A percentile compares a stretch with the other conserved stretches of the same genome.
phyloP scores from a whole-genome alignment of 805 yeast genomes.

The Candida lessepsii region DNA sequence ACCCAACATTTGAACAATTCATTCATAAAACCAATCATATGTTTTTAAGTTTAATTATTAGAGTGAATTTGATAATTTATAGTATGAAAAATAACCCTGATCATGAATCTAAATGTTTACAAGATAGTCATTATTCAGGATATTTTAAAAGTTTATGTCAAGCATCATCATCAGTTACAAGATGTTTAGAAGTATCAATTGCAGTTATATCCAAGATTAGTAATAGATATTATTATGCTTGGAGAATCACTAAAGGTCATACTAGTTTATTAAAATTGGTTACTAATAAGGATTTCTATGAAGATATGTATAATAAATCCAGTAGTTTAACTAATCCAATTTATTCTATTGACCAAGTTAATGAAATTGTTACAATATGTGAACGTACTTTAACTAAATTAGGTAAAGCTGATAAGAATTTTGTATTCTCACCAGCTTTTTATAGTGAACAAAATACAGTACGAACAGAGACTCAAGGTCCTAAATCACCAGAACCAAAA shows the following conservation, averaged over 20 bases:
- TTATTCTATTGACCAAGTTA: slow-evolving; percentile 22
- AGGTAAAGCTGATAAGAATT: slow-evolving; percentile 17
- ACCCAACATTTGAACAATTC: slow-evolving; percentile 32
- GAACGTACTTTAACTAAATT: slow-evolving; percentile 24
- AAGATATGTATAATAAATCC: slow-evolving; percentile 18
- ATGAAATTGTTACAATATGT: slow-evolving; percentile 27
- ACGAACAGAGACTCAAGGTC: neutral
- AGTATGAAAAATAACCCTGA: slow-evolving; percentile 20
- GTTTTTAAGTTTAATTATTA: slow-evolving; percentile 28
- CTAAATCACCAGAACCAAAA: neutral
- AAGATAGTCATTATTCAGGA: slow-evolving; percentile 17
- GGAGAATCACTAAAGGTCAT: slow-evolving; percentile 40
- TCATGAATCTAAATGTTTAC: slow-evolving; percentile 20
- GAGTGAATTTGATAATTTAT: slow-evolving; percentile 29
- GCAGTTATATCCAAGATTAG: slow-evolving; percentile 38
- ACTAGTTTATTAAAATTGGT: slow-evolving; percentile 29
- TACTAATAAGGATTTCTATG: slow-evolving; percentile 30
- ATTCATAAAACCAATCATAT: slow-evolving; percentile 34
- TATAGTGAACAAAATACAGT: slow-evolving; percentile 5
- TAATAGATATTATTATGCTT: slow-evolving; percentile 38
- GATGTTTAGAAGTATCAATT: slow-evolving; percentile 30
- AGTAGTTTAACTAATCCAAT: slow-evolving; percentile 13
- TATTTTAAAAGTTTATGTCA: slow-evolving; percentile 21
- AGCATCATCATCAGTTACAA: slow-evolving; percentile 23
- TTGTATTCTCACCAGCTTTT: slow-evolving; percentile 14